These are phyloP conservation scores for Vigna angularis DNA, from an alignment of 306 rosid genomes.

Conservation along the genomic window DNA sequence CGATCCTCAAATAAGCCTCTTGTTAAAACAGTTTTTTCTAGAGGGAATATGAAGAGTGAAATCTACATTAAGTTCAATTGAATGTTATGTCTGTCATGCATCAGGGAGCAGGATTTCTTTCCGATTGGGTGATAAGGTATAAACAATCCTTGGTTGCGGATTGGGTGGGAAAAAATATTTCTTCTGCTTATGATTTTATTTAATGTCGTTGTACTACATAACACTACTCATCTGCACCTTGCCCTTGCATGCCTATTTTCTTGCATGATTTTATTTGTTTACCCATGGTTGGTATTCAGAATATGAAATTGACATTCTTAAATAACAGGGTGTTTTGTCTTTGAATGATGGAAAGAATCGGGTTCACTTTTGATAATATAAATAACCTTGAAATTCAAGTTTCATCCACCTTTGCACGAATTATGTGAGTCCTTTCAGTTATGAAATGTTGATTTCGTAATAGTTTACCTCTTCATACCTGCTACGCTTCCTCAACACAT, in stretches of 20 bases:
- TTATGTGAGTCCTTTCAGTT: background rate
- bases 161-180: background rate
- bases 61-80: background rate
- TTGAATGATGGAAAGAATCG: background rate
- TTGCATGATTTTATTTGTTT: slow-evolving; percentile 7
- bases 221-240: background rate
- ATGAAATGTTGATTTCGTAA: background rate
- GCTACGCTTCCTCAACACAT: background rate
- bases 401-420: background rate
- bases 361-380: slow-evolving; percentile 1
- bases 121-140: background rate
- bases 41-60: slow-evolving; percentile 5
- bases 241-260: background rate
- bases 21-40: background rate
- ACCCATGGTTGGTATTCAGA: background rate
- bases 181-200: background rate
- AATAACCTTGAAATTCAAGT: slow-evolving; percentile 3
- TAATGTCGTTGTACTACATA: background rate
- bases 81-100: background rate
- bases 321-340: background rate
- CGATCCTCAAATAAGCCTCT: slow-evolving; percentile 1
- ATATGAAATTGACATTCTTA: slow-evolving; percentile 3
- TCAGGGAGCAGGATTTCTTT: background rate
- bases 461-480: background rate
- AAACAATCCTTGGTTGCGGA: background rate